phyloP scores from a whole-genome alignment of 805 yeast species.

The Lipomyces yamadae region DNA sequence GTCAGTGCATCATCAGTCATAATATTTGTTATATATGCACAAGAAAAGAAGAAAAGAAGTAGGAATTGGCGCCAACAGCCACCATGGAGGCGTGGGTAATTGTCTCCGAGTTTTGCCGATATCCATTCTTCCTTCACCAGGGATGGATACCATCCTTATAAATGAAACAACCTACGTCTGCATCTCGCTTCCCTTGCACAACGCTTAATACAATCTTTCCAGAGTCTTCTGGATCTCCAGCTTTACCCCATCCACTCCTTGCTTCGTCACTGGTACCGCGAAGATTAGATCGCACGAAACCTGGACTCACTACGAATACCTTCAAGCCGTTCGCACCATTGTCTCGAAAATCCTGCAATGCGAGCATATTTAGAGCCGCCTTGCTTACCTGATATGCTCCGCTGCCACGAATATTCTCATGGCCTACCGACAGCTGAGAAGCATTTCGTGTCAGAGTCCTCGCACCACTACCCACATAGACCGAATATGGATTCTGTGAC shows the following conservation, averaged over 20 bases:
- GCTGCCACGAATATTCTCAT: background rate
- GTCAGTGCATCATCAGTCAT: background rate
- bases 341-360: background rate
- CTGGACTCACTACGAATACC: background rate
- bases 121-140: background rate
- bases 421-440: background rate
- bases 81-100: too few relatives aligned
- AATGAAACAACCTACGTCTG: background rate
- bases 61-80: too few relatives aligned
- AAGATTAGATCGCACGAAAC: background rate
- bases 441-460: background rate
- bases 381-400: background rate
- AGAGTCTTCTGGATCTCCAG: background rate
- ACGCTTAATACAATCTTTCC: background rate
- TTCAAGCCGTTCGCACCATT: background rate
- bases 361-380: background rate
- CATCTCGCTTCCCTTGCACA: constrained; percentile 1
- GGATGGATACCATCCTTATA: background rate
- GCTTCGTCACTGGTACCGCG: background rate
- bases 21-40: too few relatives aligned
- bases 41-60: too few relatives aligned
- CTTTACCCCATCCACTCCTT: background rate
- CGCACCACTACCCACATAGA: background rate
- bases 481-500: background rate
- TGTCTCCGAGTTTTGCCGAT: too few relatives aligned